Conservation (phyloP, 176 grass and related monocot genomes). For the Triticum monococcum region DNA sequence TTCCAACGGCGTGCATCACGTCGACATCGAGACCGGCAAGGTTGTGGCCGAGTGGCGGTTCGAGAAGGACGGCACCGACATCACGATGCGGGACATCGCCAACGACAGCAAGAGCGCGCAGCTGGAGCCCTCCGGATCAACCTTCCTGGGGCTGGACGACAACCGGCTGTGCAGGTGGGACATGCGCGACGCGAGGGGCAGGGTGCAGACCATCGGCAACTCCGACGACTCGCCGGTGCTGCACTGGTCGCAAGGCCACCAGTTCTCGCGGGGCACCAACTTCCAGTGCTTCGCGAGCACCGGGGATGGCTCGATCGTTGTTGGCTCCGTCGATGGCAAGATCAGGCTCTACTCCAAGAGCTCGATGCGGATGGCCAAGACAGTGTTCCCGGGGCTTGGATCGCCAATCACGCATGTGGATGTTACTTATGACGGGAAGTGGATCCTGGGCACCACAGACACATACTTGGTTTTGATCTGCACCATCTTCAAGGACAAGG, state of each 20-base stretch:
- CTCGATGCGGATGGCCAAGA: slow-evolving; percentile 96
- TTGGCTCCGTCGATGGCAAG: slow-evolving; percentile 85
- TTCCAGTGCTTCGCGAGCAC: slow-evolving; percentile 91
- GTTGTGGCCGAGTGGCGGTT: slow-evolving; percentile 82
- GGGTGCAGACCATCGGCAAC: slow-evolving; percentile 71
- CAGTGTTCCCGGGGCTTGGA: slow-evolving; percentile 79
- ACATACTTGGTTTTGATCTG: slow-evolving; percentile 86
- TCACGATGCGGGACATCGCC: slow-evolving; percentile 78
- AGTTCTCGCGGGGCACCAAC: slow-evolving; percentile 87
- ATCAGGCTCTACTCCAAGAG: slow-evolving; percentile 82
- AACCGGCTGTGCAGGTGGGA: slow-evolving; percentile 93
- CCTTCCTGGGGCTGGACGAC: slow-evolving; percentile 85
- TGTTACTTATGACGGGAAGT: slow-evolving; percentile 92
- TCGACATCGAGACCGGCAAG: slow-evolving; percentile 88
- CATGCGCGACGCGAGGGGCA: slow-evolving; percentile 72
- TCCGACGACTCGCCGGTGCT: slow-evolving; percentile 66
- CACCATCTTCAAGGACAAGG: slow-evolving; percentile 89
- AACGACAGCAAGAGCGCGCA: slow-evolving; percentile 83
- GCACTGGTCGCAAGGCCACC: slow-evolving; percentile 83
- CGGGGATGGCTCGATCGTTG: slow-evolving; percentile 81
- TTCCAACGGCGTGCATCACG: slow-evolving; percentile 63
- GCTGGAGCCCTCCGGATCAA: slow-evolving; percentile 74
- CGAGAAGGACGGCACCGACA: slow-evolving; percentile 77
- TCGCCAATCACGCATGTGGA: slow-evolving; percentile 82
- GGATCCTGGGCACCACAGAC: slow-evolving; percentile 83